Percentiles rank a stretch among this genome's conserved stretches.
Conservation (phyloP, 176 grass and related monocot species). For the Dactylis glomerata region DNA sequence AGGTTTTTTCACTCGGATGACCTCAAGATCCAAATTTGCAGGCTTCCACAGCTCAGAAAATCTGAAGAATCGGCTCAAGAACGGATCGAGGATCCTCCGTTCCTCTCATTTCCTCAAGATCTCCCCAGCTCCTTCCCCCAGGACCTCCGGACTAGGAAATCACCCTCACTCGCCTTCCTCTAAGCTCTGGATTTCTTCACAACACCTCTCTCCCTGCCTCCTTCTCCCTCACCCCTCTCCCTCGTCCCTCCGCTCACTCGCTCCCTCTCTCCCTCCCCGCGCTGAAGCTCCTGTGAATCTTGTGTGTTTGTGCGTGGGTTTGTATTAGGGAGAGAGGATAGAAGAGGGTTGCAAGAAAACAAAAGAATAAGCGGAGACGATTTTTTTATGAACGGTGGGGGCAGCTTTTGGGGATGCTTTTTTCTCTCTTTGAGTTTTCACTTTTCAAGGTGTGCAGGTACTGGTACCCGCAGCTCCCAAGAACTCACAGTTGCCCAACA, state of each 20-base stretch:
- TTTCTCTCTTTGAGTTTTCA: slow-evolving; percentile 27
- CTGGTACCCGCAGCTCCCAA: slow-evolving; percentile 4
- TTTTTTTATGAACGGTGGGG: slow-evolving; percentile 33
- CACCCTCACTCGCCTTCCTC: background rate
- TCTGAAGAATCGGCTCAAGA: background rate
- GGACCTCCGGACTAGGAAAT: slow-evolving; percentile 30
- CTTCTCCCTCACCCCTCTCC: background rate
- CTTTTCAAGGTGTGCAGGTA: slow-evolving; percentile 39
- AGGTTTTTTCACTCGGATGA: background rate
- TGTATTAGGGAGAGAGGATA: slow-evolving; percentile 31
- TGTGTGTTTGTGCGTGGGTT: slow-evolving; percentile 15
- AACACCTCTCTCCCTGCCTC: background rate
- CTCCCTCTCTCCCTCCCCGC: background rate
- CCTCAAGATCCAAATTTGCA: slow-evolving; percentile 36
- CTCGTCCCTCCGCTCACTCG: background rate
- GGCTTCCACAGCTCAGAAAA: background rate
- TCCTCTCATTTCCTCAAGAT: background rate
- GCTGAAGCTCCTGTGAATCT: slow-evolving; percentile 27
- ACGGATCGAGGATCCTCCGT: slow-evolving; percentile 23
- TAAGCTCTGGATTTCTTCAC: slow-evolving; percentile 22
- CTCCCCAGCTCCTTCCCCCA: background rate
- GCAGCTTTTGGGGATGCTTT: slow-evolving; percentile 24
- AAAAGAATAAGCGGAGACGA: background rate
- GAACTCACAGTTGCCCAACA: slow-evolving; percentile 29
- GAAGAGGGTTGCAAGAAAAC: slow-evolving; percentile 18